These are phyloP conservation scores for Cordyceps javanica DNA, from an alignment of 2,329 filamentous ascomycete species.

Conservation along the genomic window DNA sequence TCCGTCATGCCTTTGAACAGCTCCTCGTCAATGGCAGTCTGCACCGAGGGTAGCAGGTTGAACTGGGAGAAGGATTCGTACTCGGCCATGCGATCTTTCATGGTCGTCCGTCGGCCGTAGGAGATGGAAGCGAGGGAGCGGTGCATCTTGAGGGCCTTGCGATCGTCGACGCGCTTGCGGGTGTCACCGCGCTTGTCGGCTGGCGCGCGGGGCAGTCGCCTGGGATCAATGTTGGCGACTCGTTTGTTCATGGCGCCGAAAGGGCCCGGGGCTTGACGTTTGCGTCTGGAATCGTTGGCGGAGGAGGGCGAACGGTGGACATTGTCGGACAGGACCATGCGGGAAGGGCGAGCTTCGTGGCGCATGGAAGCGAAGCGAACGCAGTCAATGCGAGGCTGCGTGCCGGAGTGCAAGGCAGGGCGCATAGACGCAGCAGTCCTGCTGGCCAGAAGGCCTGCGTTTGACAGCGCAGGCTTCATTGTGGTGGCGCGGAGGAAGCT, in stretches of 20 bases:
- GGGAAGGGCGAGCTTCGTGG: constrained; percentile 27
- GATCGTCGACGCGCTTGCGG: constrained; percentile 32
- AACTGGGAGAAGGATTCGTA: constrained; percentile 79
- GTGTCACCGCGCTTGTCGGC: constrained; percentile 22
- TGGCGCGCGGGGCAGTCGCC: constrained; percentile 15
- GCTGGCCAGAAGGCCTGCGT: background rate
- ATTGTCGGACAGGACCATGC: constrained; percentile 52
- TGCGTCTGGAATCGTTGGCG: constrained; percentile 28
- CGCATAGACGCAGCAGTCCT: background rate
- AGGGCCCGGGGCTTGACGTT: constrained; percentile 38
- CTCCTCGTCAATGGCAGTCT: constrained; percentile 65
- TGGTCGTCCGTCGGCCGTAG: constrained; percentile 56
- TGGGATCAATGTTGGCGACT: constrained; percentile 33
- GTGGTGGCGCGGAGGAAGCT: background rate
- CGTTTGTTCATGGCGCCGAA: constrained; percentile 53
- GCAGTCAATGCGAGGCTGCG: background rate
- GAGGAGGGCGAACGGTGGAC: constrained; percentile 38
- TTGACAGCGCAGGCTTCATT: constrained; percentile 3
- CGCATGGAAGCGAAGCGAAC: constrained; percentile 6
- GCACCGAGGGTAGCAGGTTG: constrained; percentile 63
- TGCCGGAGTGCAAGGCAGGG: background rate
- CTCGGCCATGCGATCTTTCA: constrained; percentile 53
- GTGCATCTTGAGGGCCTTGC: constrained; percentile 92
- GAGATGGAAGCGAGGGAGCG: constrained; percentile 67
- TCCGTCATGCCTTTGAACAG: constrained; percentile 69